Base-by-base conservation (phyloP, 805 yeast species). In the Candida rishiriensis region DNA sequence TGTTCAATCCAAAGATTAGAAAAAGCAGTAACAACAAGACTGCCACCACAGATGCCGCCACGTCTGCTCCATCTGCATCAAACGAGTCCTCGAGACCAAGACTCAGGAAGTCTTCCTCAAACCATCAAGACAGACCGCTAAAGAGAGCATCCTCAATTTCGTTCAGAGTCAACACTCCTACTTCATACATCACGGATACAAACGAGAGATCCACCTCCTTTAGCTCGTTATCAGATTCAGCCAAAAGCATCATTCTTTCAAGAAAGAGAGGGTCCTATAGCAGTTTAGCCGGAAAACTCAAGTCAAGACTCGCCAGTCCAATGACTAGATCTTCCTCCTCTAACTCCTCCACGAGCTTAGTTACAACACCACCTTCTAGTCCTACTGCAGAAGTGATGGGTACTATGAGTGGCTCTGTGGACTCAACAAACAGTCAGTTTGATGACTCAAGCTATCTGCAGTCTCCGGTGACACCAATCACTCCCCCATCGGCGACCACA, bases 241-340 rank as follows among this genome's bases (percentile, higher is more conserved):
- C 56, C 9, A 46, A 44, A 40, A 51, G 43, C 3, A 39, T 38
- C 21, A 44, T 46, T 11, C 28, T 51, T n/a, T 42, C 51, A 6
- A 47, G 58, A 35, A 48, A 45, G 32, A 46, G 39, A 15, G 44
- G 47, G 14, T 45, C 49, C 12, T 34, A 38, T 30, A 48, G 39
- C 29, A 50, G 39, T 29, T 13, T 52, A 1, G 36, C 49, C 4
- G 46, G 49, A 21, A 48, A 42, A 31, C 30, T 49, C 10, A 51
- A 48, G 37, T 47, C 48, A 21, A 42, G 52, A 34, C 38, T 55
- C n/a, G 42, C 44, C 17, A 43, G 41, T 4, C 51, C 57, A 3
- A 28, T 68, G 57, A 68, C 56, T 62, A 36, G 47, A 28, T 29
- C 58, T 59, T 66, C 69, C 62, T 66, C 61, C 53, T 64, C 64